phyloP scores from a whole-genome alignment of 345 rosid genomes.

The Gossypium australe region DNA sequence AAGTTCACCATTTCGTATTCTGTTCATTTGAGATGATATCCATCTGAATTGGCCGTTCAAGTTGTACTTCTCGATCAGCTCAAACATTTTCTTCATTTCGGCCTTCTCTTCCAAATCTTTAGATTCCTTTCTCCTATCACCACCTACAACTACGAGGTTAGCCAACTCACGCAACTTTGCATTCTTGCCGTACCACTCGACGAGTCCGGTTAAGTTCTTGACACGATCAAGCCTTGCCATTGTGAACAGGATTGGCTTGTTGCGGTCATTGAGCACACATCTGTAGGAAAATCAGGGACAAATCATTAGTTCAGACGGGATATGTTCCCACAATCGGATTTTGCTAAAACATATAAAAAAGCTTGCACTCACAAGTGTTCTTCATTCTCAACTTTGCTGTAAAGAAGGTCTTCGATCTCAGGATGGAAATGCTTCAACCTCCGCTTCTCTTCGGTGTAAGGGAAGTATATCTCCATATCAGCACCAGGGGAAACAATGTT shows the following conservation, averaged over 20 bases:
- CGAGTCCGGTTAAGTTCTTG: slow-evolving; percentile 79
- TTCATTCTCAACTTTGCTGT: slow-evolving; percentile 73
- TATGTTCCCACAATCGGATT: background rate
- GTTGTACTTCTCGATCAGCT: slow-evolving; percentile 52
- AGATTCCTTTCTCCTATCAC: slow-evolving; percentile 86
- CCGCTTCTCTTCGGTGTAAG: slow-evolving; percentile 62
- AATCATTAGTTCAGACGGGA: background rate
- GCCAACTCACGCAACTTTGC: slow-evolving; percentile 54
- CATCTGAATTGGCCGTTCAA: slow-evolving; percentile 65
- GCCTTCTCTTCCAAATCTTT: slow-evolving; percentile 88
- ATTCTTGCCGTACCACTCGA: slow-evolving; percentile 94
- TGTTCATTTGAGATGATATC: slow-evolving; percentile 77
- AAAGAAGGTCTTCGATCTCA: slow-evolving; percentile 83
- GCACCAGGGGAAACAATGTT: slow-evolving; percentile 81
- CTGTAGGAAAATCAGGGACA: slow-evolving; percentile 24
- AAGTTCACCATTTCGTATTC: slow-evolving; percentile 65
- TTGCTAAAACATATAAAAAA: background rate
- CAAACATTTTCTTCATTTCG: slow-evolving; percentile 84
- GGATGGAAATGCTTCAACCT: slow-evolving; percentile 67
- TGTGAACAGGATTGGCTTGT: slow-evolving; percentile 82
- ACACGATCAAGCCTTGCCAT: slow-evolving; percentile 98
- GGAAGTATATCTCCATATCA: slow-evolving; percentile 65
- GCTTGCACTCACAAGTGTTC: slow-evolving; percentile 63
- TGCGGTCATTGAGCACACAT: slow-evolving; percentile 71
- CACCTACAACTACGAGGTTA: slow-evolving; percentile 89